Base-by-base conservation (phyloP, 768 basidiomycete genomes). In the Rhodotorula diobovata region DNA sequence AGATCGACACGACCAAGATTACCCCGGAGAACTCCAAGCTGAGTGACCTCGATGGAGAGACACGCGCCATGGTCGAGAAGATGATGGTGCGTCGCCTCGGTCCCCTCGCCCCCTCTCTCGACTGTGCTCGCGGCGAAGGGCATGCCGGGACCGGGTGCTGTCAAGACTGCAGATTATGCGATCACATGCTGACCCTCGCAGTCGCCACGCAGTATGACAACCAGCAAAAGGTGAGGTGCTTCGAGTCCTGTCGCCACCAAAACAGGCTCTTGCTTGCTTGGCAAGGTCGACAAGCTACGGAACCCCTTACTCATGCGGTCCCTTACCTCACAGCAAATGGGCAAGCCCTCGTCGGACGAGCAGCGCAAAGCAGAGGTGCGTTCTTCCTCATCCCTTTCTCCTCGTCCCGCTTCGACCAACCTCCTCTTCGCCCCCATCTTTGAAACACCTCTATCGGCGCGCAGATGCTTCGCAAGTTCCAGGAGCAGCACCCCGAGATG, bases 61-160 rank as follows among this genome's bases (percentile, higher is more conserved):
- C 95, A 1, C 87, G 96, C 75, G 93, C 90, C 4, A 90, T 99
- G 90, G 96, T 99, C 8, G 96, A 99, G 81, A 99, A 99, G 84
- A 99, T 99, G 96, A 98, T 99, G 95, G 95, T 95, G 82, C 76
- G 89, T 81, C 25, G 14, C 15, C 32, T 28, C n/a, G n/a, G n/a
- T n/a, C 30, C 62, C 41, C 32, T 45, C 41, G 48, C 45, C 45
- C 20, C 45, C 45, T 46, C 21, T 10, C 18, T 10, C 6, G 28
- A 48, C 23, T 45, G 15, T 11, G 46, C 46, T 23, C 46, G 46
- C 46, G 46, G 46, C n/a, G n/a, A n/a, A n/a, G n/a, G n/a, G n/a
- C n/a, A n/a, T n/a, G n/a, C n/a, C n/a, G n/a, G n/a, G n/a, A n/a
- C n/a, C n/a, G n/a, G n/a, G n/a, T n/a, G n/a, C n/a, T n/a, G n/a